Evolutionary conservation across 2,329 filamentous ascomycete genomes (phyloP).

Genomic region (Talaromyces sp.): DNA sequence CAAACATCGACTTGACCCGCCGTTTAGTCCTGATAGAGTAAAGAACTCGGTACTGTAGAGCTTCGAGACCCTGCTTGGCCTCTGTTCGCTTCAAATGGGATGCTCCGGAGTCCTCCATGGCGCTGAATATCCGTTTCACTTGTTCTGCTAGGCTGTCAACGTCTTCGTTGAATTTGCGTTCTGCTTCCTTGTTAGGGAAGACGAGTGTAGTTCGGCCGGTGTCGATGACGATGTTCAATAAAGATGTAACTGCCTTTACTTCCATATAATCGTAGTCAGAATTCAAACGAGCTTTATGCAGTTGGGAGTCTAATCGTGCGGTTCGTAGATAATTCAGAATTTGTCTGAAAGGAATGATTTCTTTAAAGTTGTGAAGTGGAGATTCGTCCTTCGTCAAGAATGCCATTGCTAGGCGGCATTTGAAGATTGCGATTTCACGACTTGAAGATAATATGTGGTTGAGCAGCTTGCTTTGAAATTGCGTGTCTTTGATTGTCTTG

Average conservation of each 20-base stretch:
- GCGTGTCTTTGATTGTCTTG: conserved; percentile 36
- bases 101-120: conserved; percentile 72
- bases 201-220: conserved; percentile 49
- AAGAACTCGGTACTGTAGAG: conserved; percentile 68
- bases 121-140: conserved; percentile 56
- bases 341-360: conserved; percentile 30
- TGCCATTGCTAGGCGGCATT: conserved; percentile 39
- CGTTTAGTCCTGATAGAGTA: conserved; percentile 67
- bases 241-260: conserved; percentile 61
- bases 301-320: conserved; percentile 32
- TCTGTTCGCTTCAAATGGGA: conserved; percentile 69
- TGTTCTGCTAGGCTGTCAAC: conserved; percentile 64
- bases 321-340: conserved; percentile 31
- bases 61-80: conserved; percentile 71
- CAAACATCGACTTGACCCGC: conserved; percentile 46
- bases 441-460: conserved; percentile 40
- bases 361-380: conserved; percentile 26
- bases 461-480: conserved; percentile 41
- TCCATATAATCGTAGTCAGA: conserved; percentile 59
- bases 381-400: conserved; percentile 33
- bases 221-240: conserved; percentile 74
- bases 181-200: conserved; percentile 33
- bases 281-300: conserved; percentile 24
- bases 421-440: conserved; percentile 36
- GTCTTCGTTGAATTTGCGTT: conserved; percentile 62